Base-by-base conservation (phyloP, 805 yeast genomes). In the Wickerhamiella slavikovae region DNA sequence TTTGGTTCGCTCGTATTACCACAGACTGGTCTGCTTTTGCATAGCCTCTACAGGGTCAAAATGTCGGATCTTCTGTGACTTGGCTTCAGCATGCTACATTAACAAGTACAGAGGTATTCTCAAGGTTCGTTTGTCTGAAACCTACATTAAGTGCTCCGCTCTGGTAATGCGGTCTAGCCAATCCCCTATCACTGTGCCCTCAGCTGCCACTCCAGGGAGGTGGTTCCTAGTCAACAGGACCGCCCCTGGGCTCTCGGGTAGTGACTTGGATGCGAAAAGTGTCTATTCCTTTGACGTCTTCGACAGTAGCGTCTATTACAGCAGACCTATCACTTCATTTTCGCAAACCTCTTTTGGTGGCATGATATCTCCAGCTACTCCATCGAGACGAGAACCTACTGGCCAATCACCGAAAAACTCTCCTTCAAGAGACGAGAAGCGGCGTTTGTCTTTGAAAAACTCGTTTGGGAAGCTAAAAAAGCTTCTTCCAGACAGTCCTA, bases 11-110 rank as follows among this genome's bases (percentile, higher is more conserved):
- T 62, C 74, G 3, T 75, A 70, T 42, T 79, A 70, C 46, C 57
- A 65, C 28, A 56, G 82, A 24, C 55, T 79, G 15, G 35, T 79
- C 12, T 59, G 77, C 28, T 79, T 85, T 75, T 63, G 78, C 37
- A 48, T 72, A 25, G 48, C 47, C 2, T 44, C 49, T 2, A 51
- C 45, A 2, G 51, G 49, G 8, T 22, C 42, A 2, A 43, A 36
- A 5, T 35, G 39, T 15, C 41, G 27, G 20, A 42, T 28, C 35
- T 39, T 33, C 31, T 34, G 29, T 25, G 49, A 29, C 29, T 37
- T 43, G 9, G 41, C 44, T 26, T 30, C 35, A 13, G 36, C 47
- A 8, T 38, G 40, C 31, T 48, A 48, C 30, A 38, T 39, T 21
- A 30, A 36, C 10, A 46, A 45, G 27, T 41, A 50, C 3, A 37